Evolutionary conservation across 1,284 basidiomycete species (phyloP).

Genomic region (Neolentinus lepideus): DNA sequence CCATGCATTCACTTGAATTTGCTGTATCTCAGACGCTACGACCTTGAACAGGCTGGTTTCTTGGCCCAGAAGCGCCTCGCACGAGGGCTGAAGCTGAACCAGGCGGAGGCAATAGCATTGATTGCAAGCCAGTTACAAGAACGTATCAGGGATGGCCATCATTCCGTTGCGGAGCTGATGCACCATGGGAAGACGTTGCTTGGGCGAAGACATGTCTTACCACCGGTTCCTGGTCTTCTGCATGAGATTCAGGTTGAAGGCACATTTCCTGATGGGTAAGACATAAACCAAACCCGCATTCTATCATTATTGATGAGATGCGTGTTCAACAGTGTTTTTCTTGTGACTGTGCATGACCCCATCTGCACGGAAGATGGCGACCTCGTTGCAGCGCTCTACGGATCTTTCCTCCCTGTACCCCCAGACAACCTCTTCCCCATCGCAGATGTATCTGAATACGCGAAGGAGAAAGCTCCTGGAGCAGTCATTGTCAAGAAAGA

Average conservation of each 20-base stretch:
- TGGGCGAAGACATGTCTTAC: slow-evolving; percentile 86
- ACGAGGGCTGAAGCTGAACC: slow-evolving; percentile 82
- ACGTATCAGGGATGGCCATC: slow-evolving; percentile 88
- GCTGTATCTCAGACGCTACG: slow-evolving; percentile 2
- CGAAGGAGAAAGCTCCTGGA: slow-evolving; percentile 58
- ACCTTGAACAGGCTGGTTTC: slow-evolving; percentile 53
- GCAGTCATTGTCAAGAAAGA: slow-evolving; percentile 66
- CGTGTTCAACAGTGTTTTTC: slow-evolving; percentile 68
- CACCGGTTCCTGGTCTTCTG: slow-evolving; percentile 59
- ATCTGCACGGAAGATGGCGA: slow-evolving; percentile 82
- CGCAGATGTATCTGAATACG: slow-evolving; percentile 38
- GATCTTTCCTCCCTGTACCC: slow-evolving; percentile 87
- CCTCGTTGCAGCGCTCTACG: slow-evolving; percentile 79
- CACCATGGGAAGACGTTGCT: slow-evolving; percentile 85
- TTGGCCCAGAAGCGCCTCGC: slow-evolving; percentile 94
- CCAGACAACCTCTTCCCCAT: slow-evolving; percentile 57
- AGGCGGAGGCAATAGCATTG: slow-evolving; percentile 84
- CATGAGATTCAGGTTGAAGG: slow-evolving; percentile 92
- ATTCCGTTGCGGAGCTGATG: slow-evolving; percentile 89
- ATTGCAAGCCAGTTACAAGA: slow-evolving; percentile 92
- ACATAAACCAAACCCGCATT: not conserved
- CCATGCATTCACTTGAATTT: not conserved
- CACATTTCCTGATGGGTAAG: slow-evolving; percentile 77
- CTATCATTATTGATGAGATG: not conserved
- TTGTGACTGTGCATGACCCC: slow-evolving; percentile 93